Evolutionary conservation across 345 rosid species (phyloP), one percentile per base, ranked within the genome.

Genomic region (Pugionium dolabratum): DNA sequence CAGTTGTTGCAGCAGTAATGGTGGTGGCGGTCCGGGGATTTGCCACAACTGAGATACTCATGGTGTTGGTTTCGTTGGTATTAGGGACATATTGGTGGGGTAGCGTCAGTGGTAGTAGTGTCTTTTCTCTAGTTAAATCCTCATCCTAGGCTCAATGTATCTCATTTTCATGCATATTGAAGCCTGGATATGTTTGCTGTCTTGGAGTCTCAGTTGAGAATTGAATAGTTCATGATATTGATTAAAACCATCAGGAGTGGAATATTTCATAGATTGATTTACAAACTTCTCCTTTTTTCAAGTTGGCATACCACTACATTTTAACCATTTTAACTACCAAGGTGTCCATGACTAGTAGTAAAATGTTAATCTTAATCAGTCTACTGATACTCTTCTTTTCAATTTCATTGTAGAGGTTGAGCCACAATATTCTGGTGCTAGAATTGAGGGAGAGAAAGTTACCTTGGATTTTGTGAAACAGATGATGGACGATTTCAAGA

Each of bases 401-500:
- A 72, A 53, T 62, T 67, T 64, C 25, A 30, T 71, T 82, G 37
- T 72, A 94, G 99, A 90, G 80, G 97, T 94, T 80, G 99, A 94
- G 87, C 93, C 97, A 37, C 96, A 88, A 41, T 94, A 90, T 59
- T 71, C 87, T 18, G 99, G 99, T 69, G 97, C 99, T 55, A 85
- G 86, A 78, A 88, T 94, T 36, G 96, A 84, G 74, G 97, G 95
- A 11, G 97, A 90, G 58, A 83, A 75, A 69, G 81, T 94, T 34
- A 82, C 99, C 26, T 79, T 86, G 79, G 96, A 90, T 72, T 94
- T 94, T 84, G 91, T 94, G 67, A 86, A 83, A 78, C 85, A 81
- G 71, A 88, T 94, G 99, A 83, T 88, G 85, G 97, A 90, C 18
- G 96, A 90, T 67, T 94, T 94, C 84, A 88, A 81, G 83, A 80